Evolutionary conservation across 192 early-diverging fungal genomes (phyloP).

Genomic region (Coemansia sp.): DNA sequence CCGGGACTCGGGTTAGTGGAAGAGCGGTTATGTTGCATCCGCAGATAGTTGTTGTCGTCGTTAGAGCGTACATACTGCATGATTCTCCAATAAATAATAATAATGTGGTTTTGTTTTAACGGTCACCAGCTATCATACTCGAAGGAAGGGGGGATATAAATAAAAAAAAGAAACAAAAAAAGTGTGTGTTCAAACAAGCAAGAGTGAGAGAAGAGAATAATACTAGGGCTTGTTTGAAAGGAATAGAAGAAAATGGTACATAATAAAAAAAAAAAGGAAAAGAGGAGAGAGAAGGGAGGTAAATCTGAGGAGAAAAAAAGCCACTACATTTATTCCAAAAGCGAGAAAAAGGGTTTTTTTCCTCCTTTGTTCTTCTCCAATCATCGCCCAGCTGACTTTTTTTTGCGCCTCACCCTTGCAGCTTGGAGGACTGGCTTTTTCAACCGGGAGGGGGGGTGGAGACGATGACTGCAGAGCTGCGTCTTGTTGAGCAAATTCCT

Average conservation of each 20-base stretch:
- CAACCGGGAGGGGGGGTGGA: no score
- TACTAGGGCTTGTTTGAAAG: neutral
- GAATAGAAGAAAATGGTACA: neutral
- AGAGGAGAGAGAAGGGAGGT: neutral
- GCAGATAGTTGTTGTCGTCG: slow-evolving; percentile 44
- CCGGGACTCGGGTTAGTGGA: slow-evolving; percentile 22
- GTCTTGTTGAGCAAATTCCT: neutral
- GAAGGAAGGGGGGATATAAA: neutral
- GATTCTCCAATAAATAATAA: neutral
- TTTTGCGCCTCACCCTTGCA: no score
- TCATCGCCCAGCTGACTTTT: no score
- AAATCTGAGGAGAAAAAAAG: neutral
- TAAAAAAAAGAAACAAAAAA: slow-evolving; percentile 5
- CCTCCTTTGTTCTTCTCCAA: neutral
- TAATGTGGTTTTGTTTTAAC: neutral
- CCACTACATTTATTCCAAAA: no score
- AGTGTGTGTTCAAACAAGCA: neutral
- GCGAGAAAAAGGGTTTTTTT: neutral
- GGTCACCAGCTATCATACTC: neutral
- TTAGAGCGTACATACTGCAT: slow-evolving; percentile 36
- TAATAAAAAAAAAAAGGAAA: neutral
- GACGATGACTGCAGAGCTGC: neutral
- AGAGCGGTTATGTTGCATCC: slow-evolving; percentile 24
- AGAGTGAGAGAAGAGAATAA: neutral
- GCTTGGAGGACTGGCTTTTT: no score